Evolutionary conservation across 768 basidiomycete genomes (phyloP).

Genomic region (Hericium coralloides): DNA sequence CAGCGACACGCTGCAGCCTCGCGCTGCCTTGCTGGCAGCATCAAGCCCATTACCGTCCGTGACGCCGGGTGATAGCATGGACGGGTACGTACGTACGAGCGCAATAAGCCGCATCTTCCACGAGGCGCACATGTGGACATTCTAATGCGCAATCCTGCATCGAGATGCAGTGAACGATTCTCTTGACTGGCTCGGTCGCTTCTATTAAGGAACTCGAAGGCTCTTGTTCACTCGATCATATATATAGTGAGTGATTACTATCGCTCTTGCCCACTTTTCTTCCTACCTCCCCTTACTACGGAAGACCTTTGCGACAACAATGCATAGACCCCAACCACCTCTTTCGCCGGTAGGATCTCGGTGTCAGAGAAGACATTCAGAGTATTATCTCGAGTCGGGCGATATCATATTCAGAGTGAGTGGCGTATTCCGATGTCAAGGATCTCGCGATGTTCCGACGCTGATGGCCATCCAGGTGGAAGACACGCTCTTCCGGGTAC

Average conservation of each 20-base stretch:
- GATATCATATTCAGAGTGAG: slow-evolving; percentile 17
- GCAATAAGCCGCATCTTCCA: background rate
- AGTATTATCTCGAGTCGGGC: background rate
- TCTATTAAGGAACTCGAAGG: too few species aligned
- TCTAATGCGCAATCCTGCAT: too few species aligned
- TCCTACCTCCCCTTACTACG: background rate
- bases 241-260: background rate
- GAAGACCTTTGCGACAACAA: too few species aligned
- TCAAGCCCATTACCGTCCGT: too few species aligned
- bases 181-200: too few species aligned
- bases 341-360: background rate
- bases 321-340: too few species aligned
- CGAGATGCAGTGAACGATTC: too few species aligned
- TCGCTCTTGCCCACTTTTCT: background rate
- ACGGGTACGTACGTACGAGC: background rate
- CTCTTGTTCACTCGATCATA: background rate
- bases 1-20: background rate
- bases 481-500: slow-evolving; percentile 47
- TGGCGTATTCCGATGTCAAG: background rate
- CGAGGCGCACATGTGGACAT: background rate
- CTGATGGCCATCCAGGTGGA: slow-evolving; percentile 36
- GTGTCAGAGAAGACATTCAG: background rate
- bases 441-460: background rate
- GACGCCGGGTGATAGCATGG: background rate
- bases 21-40: background rate